Base-by-base conservation (phyloP, 1,139 yeast genomes). In the Hansenula lynferdii region DNA sequence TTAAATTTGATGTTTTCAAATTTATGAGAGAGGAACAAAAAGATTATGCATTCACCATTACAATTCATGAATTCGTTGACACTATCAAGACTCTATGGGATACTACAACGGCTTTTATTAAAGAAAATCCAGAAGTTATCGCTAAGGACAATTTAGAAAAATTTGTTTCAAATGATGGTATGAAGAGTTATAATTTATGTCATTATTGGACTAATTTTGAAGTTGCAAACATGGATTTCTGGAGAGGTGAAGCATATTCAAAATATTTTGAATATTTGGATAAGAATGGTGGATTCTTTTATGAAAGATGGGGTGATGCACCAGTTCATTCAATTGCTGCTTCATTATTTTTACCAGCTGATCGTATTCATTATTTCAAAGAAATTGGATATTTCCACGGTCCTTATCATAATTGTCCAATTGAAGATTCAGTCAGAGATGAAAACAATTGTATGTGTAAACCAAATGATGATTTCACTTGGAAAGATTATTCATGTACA, bases 291-390 rank as follows among this genome's bases (percentile, higher is more conserved):
- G 95, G 95, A 4, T 89, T 89, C 65, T 89, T 85, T 65, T 89
- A 89, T 60, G 96, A 89, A 60, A 71, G 96, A 58, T 89, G 97
- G 97, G 96, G 96, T 24, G 96, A 89, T 61, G 96, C 96, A 0
- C 96, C 96, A 6, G 77, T 87, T 19, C 96, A 87, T 62, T 80
- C 95, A 4, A 75, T 87, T 47, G 90, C 92, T 2, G 94, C 87
- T 1, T 70, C 95, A 0, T 67, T 84, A 42, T 72, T 87, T 58
- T 62, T 85, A 47, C 75, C 81, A 44, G 75, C 72, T 50, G 71
- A 72, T 42, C 73, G 83, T 54, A 66, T 87, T 37, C 95, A 86
- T 59, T 85, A 75, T 67, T 87, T 87, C 57, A 84, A 76, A 40
- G 87, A 85, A 51, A 75, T 87, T 25, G 96, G 96, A 4, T 87